phyloP scores from a whole-genome alignment of 805 yeast species.

The Groenewaldozyma tartarivorans region DNA sequence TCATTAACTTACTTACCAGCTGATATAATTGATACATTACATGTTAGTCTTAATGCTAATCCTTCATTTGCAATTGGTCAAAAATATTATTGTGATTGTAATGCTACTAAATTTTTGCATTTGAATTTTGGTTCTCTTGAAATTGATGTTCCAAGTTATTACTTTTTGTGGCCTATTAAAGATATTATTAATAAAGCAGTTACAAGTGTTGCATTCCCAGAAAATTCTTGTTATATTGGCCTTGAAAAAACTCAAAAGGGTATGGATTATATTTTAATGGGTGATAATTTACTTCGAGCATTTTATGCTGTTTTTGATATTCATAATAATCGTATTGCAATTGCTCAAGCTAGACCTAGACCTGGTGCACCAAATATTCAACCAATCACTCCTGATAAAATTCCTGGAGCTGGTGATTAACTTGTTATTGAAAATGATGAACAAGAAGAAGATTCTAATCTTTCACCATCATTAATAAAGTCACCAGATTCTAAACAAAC shows the following conservation, averaged over 20 bases:
- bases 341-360: constrained; percentile 36
- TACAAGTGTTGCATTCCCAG: constrained; percentile 25
- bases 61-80: constrained; percentile 28
- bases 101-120: constrained; percentile 22
- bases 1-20: constrained; percentile 41
- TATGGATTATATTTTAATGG: constrained; percentile 37
- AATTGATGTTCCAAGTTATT: constrained; percentile 25
- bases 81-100: constrained; percentile 30
- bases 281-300: constrained; percentile 52
- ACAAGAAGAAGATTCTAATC: neutral
- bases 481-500: constrained; percentile 1
- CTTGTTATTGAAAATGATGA: neutral
- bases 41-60: constrained; percentile 29
- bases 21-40: constrained; percentile 25
- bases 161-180: constrained; percentile 29
- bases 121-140: constrained; percentile 24
- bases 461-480: too few relatives aligned
- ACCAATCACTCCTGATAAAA: constrained; percentile 10
- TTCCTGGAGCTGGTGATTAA: constrained; percentile 10
- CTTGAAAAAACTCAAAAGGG: constrained; percentile 24
- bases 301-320: constrained; percentile 58
- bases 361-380: constrained; percentile 10
- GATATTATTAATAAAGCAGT: constrained; percentile 22
- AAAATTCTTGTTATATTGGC: constrained; percentile 28
- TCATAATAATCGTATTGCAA: constrained; percentile 43